Base-by-base conservation (phyloP, 805 yeast genomes). In the Yamadazyma insecticola region DNA sequence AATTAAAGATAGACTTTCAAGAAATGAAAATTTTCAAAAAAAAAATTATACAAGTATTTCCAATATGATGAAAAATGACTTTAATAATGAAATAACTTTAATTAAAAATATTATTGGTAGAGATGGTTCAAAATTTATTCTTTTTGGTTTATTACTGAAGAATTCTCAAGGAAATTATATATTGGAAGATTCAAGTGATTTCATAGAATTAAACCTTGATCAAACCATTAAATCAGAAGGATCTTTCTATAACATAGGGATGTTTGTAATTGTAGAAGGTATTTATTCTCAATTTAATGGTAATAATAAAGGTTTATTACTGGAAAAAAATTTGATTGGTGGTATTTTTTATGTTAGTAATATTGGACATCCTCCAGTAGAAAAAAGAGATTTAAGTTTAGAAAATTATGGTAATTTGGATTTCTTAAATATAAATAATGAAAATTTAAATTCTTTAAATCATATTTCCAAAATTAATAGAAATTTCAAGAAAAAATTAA, bases 301-400 rank as follows among this genome's bases (percentile, higher is more conserved):
- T 28, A 28, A 33, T 13, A 46, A 60, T 7, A 46, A 53, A 26
- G n/a, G n/a, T n/a, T n/a, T n/a, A n/a, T n/a, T n/a, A n/a, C n/a
- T n/a, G n/a, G n/a, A n/a, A n/a, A n/a, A n/a, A n/a, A n/a, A n/a
- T n/a, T n/a, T n/a, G n/a, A n/a, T n/a, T n/a, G 51, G 52, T 31
- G 72, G 72, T 3, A 55, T 62, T 25, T 88, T 92, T 50, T 77
- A 81, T 42, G 94, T 82, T 1, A 70, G 82, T 17, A 72, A 81
- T 4, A 68, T 92, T 30, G 81, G 83, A 3, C 96, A 87, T 37
- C 97, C 98, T 3, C 88, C 92, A 0, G 81, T 87, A 3, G 99
- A 92, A 51, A 66, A 73, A 40, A 67, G 97, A 36, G 78, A 70
- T 6, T 55, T 50, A 0, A 69, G 94, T 1, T 48, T 78, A 34